phyloP scores from a whole-genome alignment of 208 protist genomes.

The Endotrypanum monterogeii region DNA sequence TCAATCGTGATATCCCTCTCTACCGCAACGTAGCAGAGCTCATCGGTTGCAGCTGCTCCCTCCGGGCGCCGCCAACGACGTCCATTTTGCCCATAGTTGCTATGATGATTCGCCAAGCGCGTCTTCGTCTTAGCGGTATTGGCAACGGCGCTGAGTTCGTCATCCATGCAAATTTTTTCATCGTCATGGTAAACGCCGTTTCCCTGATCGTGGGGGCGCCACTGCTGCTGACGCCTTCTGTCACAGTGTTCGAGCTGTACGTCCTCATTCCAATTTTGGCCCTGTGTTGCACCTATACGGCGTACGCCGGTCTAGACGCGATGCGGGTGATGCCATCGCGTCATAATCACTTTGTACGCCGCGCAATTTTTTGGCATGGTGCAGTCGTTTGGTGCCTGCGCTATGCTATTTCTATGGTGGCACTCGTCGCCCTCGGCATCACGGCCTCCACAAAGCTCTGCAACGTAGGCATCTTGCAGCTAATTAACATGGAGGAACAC shows the following conservation, averaged over 20 bases:
- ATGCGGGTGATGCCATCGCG: conserved; percentile 86
- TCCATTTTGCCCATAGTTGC: conserved; percentile 83
- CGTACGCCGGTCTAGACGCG: conserved; percentile 73
- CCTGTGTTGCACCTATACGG: conserved; percentile 84
- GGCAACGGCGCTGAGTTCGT: conserved; percentile 84
- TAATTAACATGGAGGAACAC: conserved; percentile 39
- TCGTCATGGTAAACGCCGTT: conserved; percentile 70
- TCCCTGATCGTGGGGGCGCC: conserved; percentile 56
- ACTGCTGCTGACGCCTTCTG: conserved; percentile 68
- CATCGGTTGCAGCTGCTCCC: conserved; percentile 77
- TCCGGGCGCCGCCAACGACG: conserved; percentile 71
- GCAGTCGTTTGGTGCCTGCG: conserved; percentile 78
- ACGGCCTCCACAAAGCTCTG: conserved; percentile 53
- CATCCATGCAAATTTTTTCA: conserved; percentile 79
- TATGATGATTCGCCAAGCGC: conserved; percentile 82
- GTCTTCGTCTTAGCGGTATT: conserved; percentile 81
- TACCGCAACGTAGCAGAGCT: conserved; percentile 89
- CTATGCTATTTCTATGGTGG: conserved; percentile 68
- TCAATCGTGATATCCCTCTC: conserved; percentile 75
- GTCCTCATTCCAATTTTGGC: conserved; percentile 81
- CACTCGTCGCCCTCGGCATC: conserved; percentile 70
- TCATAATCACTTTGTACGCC: conserved; percentile 86
- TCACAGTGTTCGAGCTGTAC: conserved; percentile 83
- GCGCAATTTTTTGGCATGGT: conserved; percentile 82
- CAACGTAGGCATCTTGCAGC: conserved; percentile 34